Conservation (phyloP, 164 flowering plant species). For the Umbellularia californica region DNA sequence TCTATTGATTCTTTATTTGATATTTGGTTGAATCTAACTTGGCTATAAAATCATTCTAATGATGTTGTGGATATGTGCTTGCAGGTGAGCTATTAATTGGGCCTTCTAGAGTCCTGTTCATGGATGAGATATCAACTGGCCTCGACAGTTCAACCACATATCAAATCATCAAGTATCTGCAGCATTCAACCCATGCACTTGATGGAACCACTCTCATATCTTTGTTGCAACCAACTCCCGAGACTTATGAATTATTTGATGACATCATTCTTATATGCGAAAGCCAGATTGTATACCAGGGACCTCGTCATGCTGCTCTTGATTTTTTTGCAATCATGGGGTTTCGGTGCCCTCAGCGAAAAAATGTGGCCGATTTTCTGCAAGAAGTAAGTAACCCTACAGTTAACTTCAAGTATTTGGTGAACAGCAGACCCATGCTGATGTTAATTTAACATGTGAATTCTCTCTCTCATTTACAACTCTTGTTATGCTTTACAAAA, state of each 20-base stretch:
- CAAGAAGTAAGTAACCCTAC: slow-evolving; percentile 73
- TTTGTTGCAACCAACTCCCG: slow-evolving; percentile 94
- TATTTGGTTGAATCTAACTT: background rate
- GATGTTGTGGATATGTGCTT: slow-evolving; percentile 17
- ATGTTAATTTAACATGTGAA: background rate
- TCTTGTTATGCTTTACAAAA: background rate
- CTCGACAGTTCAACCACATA: slow-evolving; percentile 95
- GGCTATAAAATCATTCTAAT: slow-evolving; percentile 3
- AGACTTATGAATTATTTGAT: slow-evolving; percentile 92
- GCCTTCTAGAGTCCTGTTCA: slow-evolving; percentile 83
- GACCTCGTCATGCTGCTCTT: slow-evolving; percentile 68
- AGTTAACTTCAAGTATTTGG: background rate
- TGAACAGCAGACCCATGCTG: background rate
- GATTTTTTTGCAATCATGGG: slow-evolving; percentile 84
- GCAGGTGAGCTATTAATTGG: slow-evolving; percentile 92
- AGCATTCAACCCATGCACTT: slow-evolving; percentile 69
- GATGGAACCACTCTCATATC: slow-evolving; percentile 90
- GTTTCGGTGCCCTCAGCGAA: slow-evolving; percentile 78
- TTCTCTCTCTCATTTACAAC: background rate
- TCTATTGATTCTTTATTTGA: background rate
- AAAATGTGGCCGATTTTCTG: slow-evolving; percentile 95
- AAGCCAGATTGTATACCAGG: slow-evolving; percentile 92
- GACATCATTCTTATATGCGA: slow-evolving; percentile 86
- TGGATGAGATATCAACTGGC: slow-evolving; percentile 99
- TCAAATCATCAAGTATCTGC: slow-evolving; percentile 82